Conservation (phyloP, 495 filamentous ascomycete genomes). For the Aspergillus nanangensis region DNA sequence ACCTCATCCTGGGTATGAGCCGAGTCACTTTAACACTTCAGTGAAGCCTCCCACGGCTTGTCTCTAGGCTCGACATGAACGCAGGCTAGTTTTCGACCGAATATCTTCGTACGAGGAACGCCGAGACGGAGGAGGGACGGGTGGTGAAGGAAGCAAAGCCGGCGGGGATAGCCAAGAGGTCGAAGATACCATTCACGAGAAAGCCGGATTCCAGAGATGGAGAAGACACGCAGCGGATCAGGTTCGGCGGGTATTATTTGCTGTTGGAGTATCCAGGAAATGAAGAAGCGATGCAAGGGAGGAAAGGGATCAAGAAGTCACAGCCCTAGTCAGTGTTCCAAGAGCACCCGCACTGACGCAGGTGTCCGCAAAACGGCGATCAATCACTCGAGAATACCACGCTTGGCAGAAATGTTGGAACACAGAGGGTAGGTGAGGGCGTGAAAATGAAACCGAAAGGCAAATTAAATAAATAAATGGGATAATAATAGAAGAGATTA, state of each 20-base stretch:
- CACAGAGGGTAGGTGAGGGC: slow-evolving; percentile 2
- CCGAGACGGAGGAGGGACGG: slow-evolving; percentile 7
- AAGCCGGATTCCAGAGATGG: slow-evolving; percentile 9
- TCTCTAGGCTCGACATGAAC: slow-evolving; percentile 24
- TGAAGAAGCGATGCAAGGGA: slow-evolving; percentile 29
- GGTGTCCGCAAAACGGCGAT: slow-evolving; percentile 27
- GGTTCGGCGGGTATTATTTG: slow-evolving; percentile 15
- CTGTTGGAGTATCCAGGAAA: slow-evolving; percentile 4
- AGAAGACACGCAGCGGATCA: slow-evolving; percentile 18
- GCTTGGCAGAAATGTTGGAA: slow-evolving; percentile 27
- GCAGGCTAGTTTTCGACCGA: slow-evolving; percentile 9
- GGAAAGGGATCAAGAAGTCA: slow-evolving; percentile 25
- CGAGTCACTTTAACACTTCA: slow-evolving; percentile 17
- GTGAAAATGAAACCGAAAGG: slow-evolving; percentile 1
- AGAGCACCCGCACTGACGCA: slow-evolving; percentile 24
- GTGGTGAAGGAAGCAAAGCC: slow-evolving; percentile 25
- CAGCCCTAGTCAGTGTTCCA: slow-evolving; percentile 22
- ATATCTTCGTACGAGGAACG: slow-evolving; percentile 12
- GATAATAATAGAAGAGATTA: background rate
- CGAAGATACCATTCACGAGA: slow-evolving; percentile 12
- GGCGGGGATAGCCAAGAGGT: slow-evolving; percentile 14
- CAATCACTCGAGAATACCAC: slow-evolving; percentile 15
- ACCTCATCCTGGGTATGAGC: slow-evolving; percentile 43
- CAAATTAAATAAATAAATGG: background rate
- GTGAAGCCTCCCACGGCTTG: slow-evolving; percentile 19